Conservation (phyloP, 2,329 filamentous ascomycete species). For the Nannizziopsis barbatae region DNA sequence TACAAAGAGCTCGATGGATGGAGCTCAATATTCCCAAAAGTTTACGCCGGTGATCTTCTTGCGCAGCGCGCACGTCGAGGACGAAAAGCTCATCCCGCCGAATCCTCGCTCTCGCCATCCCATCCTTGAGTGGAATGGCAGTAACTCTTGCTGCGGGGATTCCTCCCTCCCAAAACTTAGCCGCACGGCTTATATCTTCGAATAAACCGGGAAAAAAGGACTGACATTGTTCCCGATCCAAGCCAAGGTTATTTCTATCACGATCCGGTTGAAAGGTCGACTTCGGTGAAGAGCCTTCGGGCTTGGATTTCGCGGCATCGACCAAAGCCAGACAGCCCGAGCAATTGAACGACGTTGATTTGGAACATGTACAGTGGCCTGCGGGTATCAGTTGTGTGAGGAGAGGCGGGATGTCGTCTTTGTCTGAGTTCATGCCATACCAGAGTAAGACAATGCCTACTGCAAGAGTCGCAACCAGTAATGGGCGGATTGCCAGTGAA, state of each 20-base stretch:
- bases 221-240: conserved; percentile 23
- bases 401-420: conserved; percentile 27
- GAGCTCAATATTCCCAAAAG: conserved; percentile 36
- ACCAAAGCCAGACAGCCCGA: conserved; percentile 25
- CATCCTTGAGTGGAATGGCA: conserved; percentile 20
- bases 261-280: conserved; percentile 27
- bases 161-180: conserved; percentile 23
- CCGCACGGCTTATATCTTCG: conserved; percentile 26
- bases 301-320: conserved; percentile 13
- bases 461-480: too few species aligned
- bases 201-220: conserved; percentile 29
- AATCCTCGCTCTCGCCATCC: conserved; percentile 30
- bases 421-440: conserved; percentile 28
- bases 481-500: too few species aligned
- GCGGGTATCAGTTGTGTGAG: conserved; percentile 32
- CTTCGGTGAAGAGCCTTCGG: conserved; percentile 6
- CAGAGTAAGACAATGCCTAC: too few species aligned
- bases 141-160: conserved; percentile 23
- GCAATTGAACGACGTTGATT: conserved; percentile 32
- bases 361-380: conserved; percentile 30
- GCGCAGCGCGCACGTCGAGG: conserved; percentile 21
- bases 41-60: conserved; percentile 31
- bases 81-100: conserved; percentile 26
- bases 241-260: conserved; percentile 25
- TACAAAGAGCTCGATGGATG: conserved; percentile 41